Base-by-base conservation (phyloP, 257 asterid genomes). In the Nicotiana tabacum region DNA sequence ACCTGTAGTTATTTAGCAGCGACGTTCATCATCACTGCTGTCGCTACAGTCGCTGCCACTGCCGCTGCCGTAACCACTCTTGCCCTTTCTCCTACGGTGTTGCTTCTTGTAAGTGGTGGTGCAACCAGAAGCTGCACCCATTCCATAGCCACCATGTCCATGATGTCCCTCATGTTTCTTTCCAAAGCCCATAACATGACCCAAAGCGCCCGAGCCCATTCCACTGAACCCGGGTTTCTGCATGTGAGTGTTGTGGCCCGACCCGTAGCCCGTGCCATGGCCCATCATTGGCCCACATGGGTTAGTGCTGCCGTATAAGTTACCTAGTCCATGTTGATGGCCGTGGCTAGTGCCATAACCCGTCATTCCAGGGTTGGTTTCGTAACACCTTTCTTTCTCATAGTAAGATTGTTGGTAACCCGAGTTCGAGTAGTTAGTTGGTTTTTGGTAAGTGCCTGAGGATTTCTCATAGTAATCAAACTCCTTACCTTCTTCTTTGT, bases 171-270 rank as follows among this genome's bases (percentile, higher is more conserved):
- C 64, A 4, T 76, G 80, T 51, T 27, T 76, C 46, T 76, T 76
- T 48, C 80, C 80, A 76, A 76, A 76, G 27, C 80, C 64, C 43
- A 76, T 51, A 51, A 76, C 80, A 76, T 76, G 80, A 16, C 80
- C 64, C 80, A 72, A 76, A 13, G 46, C 0, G 5, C 33, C 78
- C 58, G 24, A n/a, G 4, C 35, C 78, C 51, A 10, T 5, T 32
- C 78, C 78, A 1, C 24, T 21, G 2, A 35, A 29, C 60, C n/a
- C 57, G 4, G 64, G 46, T 51, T 76, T 76, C 43, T 76, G 62
- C 2, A 27, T 51, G 27, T 48, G 33, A 24, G 33, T 9, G 29
- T 67, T 17, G 10, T 69, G 30, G 53, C 53, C 74, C 48, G 24
- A 6, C 1, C 74, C 74, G 2, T 30, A 66, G 72, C 72, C 74